Base-by-base conservation (phyloP, 2,329 filamentous ascomycete genomes). In the Chrysoporthe cubensis region DNA sequence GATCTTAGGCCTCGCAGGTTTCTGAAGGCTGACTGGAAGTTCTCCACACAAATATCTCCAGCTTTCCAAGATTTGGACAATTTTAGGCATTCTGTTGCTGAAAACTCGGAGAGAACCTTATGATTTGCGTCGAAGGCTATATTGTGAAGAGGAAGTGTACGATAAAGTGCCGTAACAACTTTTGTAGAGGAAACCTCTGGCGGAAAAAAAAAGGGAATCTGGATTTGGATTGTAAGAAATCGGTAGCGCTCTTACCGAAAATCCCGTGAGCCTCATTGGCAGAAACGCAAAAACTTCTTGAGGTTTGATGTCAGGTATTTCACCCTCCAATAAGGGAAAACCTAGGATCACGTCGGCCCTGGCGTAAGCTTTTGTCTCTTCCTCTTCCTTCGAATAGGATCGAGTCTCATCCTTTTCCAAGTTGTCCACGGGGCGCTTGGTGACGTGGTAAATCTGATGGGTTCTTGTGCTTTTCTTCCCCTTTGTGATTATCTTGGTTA, bases 261-360 rank as follows among this genome's bases (percentile, higher is more conserved):
- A 54, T 0, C 80, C 81, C 56, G 78, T 74, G 4, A 73, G 71
- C 0, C 78, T 73, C n/a, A 85, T 73, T 0, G 83, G 84, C 0
- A 85, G 71, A 69, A 85, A 85, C 0, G 78, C 80, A 72, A 81
- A 85, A 0, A 84, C 67, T 7, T 80, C 72, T 62, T 85, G 82
- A 7, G 74, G 70, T 43, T 80, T 71, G 5, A 81, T 67, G 2
- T 82, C 62, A 0, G 83, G 83, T 0, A 66, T 37, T 0, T 68
- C 75, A 2, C 72, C 62, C 0, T 72, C 71, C 0, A 77, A 73
- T 1, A 85, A 40, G 0, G 83, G 83, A 68, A 86, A 85, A 0
- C 83, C 83, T 0, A 86, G 73, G 1, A 82, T 72, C 2, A 85
- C 73, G 26, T 82, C 76, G 0, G 73, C 71, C 5, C n/a, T 57